These are phyloP conservation scores for Neurospora intermedia DNA, from an alignment of 495 filamentous ascomycete species.

Conservation along the genomic window DNA sequence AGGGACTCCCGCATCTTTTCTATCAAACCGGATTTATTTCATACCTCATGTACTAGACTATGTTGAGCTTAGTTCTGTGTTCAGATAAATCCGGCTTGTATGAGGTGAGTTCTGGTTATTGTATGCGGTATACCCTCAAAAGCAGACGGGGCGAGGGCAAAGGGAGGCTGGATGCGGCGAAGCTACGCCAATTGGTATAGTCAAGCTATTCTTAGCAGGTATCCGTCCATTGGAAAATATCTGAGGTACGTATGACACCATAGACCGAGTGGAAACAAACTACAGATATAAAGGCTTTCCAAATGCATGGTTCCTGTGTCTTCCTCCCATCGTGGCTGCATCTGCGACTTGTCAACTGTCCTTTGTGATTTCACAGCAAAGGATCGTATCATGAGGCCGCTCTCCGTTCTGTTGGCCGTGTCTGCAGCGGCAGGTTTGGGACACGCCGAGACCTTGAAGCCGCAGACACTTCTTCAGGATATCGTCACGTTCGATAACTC, in stretches of 20 bases:
- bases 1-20: not conserved
- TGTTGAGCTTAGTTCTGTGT: too few relatives aligned
- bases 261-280: not conserved
- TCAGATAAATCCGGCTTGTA: too few relatives aligned
- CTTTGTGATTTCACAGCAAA: not conserved
- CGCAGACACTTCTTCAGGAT: slow-evolving; percentile 3
- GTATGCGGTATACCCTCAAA: not conserved
- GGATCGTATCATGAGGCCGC: not conserved
- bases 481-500: slow-evolving; percentile 64
- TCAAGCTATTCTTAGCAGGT: not conserved
- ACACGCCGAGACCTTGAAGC: not conserved
- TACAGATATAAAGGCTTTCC: not conserved
- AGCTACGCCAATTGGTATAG: not conserved
- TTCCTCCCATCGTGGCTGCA: not conserved
- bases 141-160: not conserved
- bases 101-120: too few relatives aligned
- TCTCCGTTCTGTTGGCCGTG: not conserved
- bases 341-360: not conserved
- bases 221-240: not conserved
- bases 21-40: too few relatives aligned
- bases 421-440: not conserved
- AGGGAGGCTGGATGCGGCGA: not conserved
- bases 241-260: not conserved
- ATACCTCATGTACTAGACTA: too few relatives aligned
- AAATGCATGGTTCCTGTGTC: not conserved